Evolutionary conservation across 345 rosid genomes (phyloP).

Genomic region (Eucalyptus victrix): DNA sequence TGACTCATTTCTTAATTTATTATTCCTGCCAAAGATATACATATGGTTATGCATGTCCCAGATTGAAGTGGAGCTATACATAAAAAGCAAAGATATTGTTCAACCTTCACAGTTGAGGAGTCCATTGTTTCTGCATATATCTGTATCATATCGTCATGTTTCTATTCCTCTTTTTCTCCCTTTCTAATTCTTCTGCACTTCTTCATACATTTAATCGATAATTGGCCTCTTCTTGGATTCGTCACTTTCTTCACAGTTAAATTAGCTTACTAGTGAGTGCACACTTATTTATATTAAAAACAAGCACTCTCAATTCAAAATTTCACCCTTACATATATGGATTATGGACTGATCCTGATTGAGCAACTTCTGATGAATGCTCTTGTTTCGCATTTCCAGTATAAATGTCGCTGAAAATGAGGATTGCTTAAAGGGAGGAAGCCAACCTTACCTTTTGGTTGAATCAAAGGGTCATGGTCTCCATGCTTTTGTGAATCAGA

Average conservation of each 20-base stretch:
- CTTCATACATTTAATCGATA: not conserved
- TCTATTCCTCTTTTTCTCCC: not conserved
- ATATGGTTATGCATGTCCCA: not conserved
- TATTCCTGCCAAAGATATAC: not conserved
- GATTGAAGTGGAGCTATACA: not conserved
- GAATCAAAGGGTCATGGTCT: slow-evolving; percentile 94
- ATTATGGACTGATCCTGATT: not conserved
- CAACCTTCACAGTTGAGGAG: not conserved
- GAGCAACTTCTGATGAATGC: not conserved
- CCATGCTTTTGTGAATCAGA: slow-evolving; percentile 71
- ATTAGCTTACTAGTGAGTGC: not conserved
- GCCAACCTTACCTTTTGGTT: slow-evolving; percentile 43
- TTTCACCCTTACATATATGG: not conserved
- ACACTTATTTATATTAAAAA: not conserved
- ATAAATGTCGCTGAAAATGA: slow-evolving; percentile 41
- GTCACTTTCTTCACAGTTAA: not conserved
- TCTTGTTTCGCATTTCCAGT: slow-evolving; percentile 22
- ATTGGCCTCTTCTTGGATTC: not conserved
- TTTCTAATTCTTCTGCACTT: not conserved
- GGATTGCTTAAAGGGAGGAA: slow-evolving; percentile 47
- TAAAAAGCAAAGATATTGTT: not conserved
- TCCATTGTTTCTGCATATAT: not conserved
- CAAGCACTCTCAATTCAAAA: not conserved
- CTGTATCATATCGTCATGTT: not conserved
- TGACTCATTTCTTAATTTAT: not conserved